Conservation (phyloP, 257 asterid species). For the Lavandula angustifolia region DNA sequence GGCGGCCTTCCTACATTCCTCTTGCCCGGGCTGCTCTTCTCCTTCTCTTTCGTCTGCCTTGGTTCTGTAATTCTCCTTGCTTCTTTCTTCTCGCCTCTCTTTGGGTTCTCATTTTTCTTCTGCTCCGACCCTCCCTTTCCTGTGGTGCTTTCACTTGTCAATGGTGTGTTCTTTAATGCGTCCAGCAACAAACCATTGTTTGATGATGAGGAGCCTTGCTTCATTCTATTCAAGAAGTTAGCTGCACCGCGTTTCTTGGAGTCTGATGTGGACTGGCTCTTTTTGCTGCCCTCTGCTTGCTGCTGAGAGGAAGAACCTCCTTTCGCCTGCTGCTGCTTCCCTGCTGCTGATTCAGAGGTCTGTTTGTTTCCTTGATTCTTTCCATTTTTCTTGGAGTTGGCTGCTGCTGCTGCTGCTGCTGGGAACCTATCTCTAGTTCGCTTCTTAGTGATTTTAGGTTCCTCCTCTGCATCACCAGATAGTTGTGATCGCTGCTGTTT, state of each 20-base stretch:
- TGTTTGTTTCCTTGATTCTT: constrained; percentile 42
- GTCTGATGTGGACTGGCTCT: constrained; percentile 43
- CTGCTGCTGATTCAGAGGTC: constrained; percentile 34
- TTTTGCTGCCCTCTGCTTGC: constrained; percentile 42
- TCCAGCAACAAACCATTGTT: constrained; percentile 56
- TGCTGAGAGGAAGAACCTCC: constrained; percentile 45
- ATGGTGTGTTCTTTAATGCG: constrained; percentile 59
- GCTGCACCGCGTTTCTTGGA: constrained; percentile 66
- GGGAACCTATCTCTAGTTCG: constrained; percentile 55
- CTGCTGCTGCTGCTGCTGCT: constrained; percentile 36
- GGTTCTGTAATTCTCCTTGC: constrained; percentile 38
- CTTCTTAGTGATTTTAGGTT: constrained; percentile 64
- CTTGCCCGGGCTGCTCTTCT: constrained; percentile 54
- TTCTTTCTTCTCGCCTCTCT: constrained; percentile 50
- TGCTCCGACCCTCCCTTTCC: constrained; percentile 45
- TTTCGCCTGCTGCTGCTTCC: constrained; percentile 38
- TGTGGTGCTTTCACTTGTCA: constrained; percentile 42
- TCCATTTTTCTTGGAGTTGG: constrained; percentile 44
- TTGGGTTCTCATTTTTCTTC: constrained; percentile 42
- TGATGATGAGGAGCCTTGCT: constrained; percentile 55
- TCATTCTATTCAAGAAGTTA: constrained; percentile 62
- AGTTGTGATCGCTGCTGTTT: constrained; percentile 30
- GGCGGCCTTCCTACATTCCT: constrained; percentile 64
- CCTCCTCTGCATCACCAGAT: constrained; percentile 50
- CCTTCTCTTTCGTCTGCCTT: constrained; percentile 44